These are phyloP conservation scores for Jasminum sambac DNA, from an alignment of 257 asterid genomes.

Conservation along the genomic window DNA sequence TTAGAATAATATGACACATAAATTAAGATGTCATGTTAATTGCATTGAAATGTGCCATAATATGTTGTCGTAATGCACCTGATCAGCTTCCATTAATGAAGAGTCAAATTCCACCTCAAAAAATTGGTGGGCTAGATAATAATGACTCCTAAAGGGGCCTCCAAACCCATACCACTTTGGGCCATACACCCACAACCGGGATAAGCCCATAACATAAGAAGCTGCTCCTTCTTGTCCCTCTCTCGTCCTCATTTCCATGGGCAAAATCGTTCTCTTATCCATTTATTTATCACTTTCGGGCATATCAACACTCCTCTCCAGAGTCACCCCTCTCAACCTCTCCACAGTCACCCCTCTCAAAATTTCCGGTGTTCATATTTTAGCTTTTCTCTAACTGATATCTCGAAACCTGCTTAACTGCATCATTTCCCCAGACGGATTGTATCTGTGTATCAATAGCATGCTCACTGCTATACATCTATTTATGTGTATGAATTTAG, in stretches of 20 bases:
- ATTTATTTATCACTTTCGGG: conserved; percentile 46
- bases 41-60: too few species aligned
- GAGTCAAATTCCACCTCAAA: too few species aligned
- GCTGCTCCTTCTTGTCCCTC: conserved; percentile 31
- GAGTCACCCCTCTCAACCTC: conserved; percentile 14
- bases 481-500: conserved; percentile 25
- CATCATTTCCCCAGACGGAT: conserved; percentile 16
- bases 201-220: conserved; percentile 30
- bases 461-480: conserved; percentile 22
- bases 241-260: conserved; percentile 44
- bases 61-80: too few species aligned
- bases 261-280: conserved; percentile 54
- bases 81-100: too few species aligned
- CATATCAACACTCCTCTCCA: conserved; percentile 21
- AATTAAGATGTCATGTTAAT: too few species aligned
- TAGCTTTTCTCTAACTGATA: not conserved
- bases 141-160: not conserved
- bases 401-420: conserved; percentile 21
- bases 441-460: conserved; percentile 13
- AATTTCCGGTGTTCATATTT: conserved; percentile 7
- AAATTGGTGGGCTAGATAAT: too few species aligned
- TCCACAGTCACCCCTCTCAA: not conserved
- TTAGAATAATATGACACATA: too few species aligned
- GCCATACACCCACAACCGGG: not conserved
- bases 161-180: not conserved